Evolutionary conservation across 140 eudicot genomes (phyloP).

Genomic region (Stevia rebaudiana): DNA sequence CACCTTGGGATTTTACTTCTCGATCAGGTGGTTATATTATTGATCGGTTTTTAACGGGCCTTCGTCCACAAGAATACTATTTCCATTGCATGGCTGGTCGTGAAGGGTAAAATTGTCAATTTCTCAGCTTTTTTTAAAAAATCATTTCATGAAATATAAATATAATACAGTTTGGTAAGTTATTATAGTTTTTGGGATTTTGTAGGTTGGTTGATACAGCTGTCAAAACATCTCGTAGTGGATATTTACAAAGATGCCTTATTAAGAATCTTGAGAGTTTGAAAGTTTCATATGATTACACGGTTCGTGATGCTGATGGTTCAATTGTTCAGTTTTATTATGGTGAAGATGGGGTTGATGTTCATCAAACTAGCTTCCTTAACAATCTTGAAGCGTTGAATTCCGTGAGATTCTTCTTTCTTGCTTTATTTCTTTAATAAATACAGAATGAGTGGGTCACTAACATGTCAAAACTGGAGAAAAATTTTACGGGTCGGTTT

Average conservation of each 20-base stretch:
- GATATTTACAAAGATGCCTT: slow-evolving; percentile 86
- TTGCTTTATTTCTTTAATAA: not conserved
- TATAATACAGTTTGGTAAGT: not conserved
- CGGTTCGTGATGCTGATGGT: slow-evolving; percentile 98
- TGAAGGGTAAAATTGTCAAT: slow-evolving; percentile 63
- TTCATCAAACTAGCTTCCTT: slow-evolving; percentile 78
- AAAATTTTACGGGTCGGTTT: not conserved
- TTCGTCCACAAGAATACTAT: slow-evolving; percentile 91
- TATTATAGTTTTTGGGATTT: not conserved
- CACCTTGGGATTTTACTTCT: slow-evolving; percentile 90
- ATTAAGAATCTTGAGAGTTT: slow-evolving; percentile 84
- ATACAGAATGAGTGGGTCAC: not conserved
- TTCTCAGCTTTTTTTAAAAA: not conserved
- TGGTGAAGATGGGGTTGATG: slow-evolving; percentile 98
- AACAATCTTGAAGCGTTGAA: slow-evolving; percentile 68
- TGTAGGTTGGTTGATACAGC: slow-evolving; percentile 93
- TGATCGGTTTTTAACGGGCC: slow-evolving; percentile 88
- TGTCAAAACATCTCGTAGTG: slow-evolving; percentile 98
- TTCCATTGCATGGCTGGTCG: slow-evolving; percentile 99
- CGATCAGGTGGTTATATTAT: slow-evolving; percentile 91
- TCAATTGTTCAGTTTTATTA: slow-evolving; percentile 82
- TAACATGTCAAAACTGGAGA: not conserved
- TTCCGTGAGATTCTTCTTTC: slow-evolving; percentile 35
- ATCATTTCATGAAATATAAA: not conserved
- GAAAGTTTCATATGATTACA: slow-evolving; percentile 78